These are phyloP conservation scores for Monascus purpureus DNA, from an alignment of 495 filamentous ascomycete genomes.

Conservation along the genomic window DNA sequence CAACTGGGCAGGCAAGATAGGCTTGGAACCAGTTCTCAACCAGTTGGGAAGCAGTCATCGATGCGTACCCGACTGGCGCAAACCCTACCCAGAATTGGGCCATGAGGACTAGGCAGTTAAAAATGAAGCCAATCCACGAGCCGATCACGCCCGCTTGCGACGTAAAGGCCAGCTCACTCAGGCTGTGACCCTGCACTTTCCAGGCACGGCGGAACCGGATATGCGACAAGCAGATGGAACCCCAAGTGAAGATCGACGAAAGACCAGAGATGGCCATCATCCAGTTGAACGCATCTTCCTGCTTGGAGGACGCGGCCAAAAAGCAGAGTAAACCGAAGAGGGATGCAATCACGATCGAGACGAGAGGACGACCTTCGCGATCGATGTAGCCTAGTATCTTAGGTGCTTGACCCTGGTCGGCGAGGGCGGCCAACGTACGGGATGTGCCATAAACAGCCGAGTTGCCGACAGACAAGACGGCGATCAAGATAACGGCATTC, in stretches of 20 bases:
- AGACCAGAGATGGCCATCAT: constrained; percentile 82
- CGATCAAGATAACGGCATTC: constrained; percentile 82
- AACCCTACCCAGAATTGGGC: constrained; percentile 92
- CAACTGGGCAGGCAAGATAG: constrained; percentile 76
- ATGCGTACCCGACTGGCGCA: constrained; percentile 51
- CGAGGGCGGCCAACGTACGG: constrained; percentile 71
- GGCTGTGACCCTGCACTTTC: constrained; percentile 49
- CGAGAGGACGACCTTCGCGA: constrained; percentile 65
- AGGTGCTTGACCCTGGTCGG: constrained; percentile 75
- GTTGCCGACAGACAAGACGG: constrained; percentile 79
- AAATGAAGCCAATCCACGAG: constrained; percentile 67
- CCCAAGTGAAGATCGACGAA: constrained; percentile 88
- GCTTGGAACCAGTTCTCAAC: constrained; percentile 56
- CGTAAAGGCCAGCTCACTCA: constrained; percentile 66
- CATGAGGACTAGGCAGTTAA: constrained; percentile 71
- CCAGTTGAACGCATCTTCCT: constrained; percentile 64
- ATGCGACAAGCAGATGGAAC: constrained; percentile 73
- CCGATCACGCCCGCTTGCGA: constrained; percentile 71
- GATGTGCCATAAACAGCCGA: constrained; percentile 78
- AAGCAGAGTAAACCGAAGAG: constrained; percentile 63
- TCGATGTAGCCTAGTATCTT: constrained; percentile 68
- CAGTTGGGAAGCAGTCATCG: constrained; percentile 24
- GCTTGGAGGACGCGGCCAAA: constrained; percentile 51
- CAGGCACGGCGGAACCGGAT: constrained; percentile 85
- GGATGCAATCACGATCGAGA: constrained; percentile 55